Evolutionary conservation across 257 asterid species (phyloP).

Genomic region (Solanum piurae): DNA sequence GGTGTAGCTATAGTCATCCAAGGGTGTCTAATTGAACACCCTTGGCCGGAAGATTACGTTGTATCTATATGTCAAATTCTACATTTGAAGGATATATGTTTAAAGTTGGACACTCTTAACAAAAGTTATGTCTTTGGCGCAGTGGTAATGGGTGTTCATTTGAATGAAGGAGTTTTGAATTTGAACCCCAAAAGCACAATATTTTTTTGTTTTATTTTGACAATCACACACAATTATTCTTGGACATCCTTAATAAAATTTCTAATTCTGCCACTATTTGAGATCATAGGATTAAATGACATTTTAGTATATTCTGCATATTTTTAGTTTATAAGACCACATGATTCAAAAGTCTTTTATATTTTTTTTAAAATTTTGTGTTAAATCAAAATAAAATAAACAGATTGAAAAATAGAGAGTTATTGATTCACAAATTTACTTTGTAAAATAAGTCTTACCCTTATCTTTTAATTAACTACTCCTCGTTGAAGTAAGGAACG

Average conservation of each 20-base stretch:
- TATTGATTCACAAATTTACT: background rate
- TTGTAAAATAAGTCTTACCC: background rate
- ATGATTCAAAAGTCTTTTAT: background rate
- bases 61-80: too few relatives aligned
- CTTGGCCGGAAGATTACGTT: rapidly evolving
- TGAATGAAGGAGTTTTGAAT: rapidly evolving
- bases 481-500: background rate
- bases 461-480: background rate
- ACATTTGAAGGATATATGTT: too few relatives aligned
- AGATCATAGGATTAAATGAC: background rate
- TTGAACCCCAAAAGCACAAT: too few relatives aligned
- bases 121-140: too few relatives aligned
- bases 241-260: too few relatives aligned
- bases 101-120: too few relatives aligned
- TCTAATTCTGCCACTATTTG: background rate
- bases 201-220: too few relatives aligned
- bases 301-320: background rate
- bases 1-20: too few relatives aligned
- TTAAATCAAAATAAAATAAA: background rate
- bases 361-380: too few relatives aligned
- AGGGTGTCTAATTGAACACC: too few relatives aligned
- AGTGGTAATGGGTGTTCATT: too few relatives aligned
- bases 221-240: too few relatives aligned
- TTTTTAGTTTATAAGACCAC: background rate
- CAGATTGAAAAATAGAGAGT: background rate